phyloP scores from a whole-genome alignment of 116 monocot genomes.

The Cymodocea nodosa region DNA sequence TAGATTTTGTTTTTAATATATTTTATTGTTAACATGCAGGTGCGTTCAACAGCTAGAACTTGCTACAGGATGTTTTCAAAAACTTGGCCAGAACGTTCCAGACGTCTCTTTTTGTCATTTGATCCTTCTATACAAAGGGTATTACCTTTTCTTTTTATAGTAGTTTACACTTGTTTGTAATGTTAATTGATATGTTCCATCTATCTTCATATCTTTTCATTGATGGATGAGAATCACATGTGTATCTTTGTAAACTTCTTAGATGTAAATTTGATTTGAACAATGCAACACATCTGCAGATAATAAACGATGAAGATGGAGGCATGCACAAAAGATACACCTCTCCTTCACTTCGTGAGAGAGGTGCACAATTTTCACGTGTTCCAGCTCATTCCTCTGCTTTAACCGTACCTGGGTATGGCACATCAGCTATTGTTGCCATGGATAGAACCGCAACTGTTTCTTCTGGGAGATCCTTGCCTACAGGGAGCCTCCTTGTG shows the following conservation, averaged over 20 bases:
- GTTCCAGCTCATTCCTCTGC: constrained; percentile 26
- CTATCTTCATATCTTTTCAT: no score
- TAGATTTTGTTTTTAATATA: background rate
- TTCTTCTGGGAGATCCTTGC: constrained; percentile 42
- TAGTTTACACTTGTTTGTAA: background rate
- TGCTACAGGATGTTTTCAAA: constrained; percentile 94
- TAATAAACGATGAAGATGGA: constrained; percentile 95
- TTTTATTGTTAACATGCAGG: constrained; percentile 25
- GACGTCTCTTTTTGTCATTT: constrained; percentile 71
- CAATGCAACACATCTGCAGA: constrained; percentile 16
- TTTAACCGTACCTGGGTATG: constrained; percentile 53
- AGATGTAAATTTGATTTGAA: no score
- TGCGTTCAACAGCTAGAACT: constrained; percentile 77
- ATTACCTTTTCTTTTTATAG: background rate
- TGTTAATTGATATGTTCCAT: no score
- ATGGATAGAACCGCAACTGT: constrained; percentile 75
- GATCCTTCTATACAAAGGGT: constrained; percentile 97
- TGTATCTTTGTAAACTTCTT: no score
- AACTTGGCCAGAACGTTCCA: constrained; percentile 95
- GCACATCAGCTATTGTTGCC: constrained; percentile 87
- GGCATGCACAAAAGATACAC: constrained; percentile 86
- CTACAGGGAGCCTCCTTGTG: constrained; percentile 28
- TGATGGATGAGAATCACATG: no score
- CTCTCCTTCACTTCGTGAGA: constrained; percentile 82
- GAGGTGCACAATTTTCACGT: constrained; percentile 43